Evolutionary conservation across 1,139 yeast species (phyloP), one percentile per base, ranked within the genome.

Genomic region (Diutina rugosa): DNA sequence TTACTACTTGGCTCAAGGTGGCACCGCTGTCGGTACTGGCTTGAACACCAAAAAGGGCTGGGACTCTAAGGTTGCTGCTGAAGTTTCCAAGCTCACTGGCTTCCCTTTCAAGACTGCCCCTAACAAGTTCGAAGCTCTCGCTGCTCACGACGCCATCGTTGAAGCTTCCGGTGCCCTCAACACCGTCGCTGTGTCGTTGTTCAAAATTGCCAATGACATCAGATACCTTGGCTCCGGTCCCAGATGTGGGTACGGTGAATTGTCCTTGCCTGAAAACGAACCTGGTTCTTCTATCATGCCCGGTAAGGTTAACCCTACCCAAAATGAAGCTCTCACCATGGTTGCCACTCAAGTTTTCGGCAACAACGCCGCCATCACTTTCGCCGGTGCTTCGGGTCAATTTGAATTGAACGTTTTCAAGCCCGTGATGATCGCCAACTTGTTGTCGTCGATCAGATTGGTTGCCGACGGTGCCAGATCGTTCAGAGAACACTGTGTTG

Each of bases 261-360:
- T 93, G 65, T 71, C 90, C 38, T 79, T 93, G 64, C 99, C 99
- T 61, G 99, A 91, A 78, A 95, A 95, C 72, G 99, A 93, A 76
- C 99, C 99, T 59, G 99, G 99, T 69, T 90, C 97, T 59, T 90
- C 97, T 38, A 93, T 93, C 72, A 93, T 95, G 99, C 99, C 99
- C 57, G 99, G 99, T 69, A 93, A 93, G 78, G 98, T 93, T 62
- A 93, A 93, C 80, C 99, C 99, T 63, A 93, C 99, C 58, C 99
- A 93, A 78, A 91, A 91, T 73, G 99, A 93, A 79, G 99, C 99
- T 57, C 78, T 93, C 72, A 93, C 99, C 61, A 95, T 95, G 96
- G 96, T 91, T 59, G 91, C 97, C 68, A 83, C 95, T 61, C 99
- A 93, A 78, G 98, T 93, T 45, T 88, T 93, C 71, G 99, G 99